Percentiles rank a stretch among this genome's conserved stretches.
Conservation (phyloP, 768 basidiomycete species). For the Podaxis pistillaris region DNA sequence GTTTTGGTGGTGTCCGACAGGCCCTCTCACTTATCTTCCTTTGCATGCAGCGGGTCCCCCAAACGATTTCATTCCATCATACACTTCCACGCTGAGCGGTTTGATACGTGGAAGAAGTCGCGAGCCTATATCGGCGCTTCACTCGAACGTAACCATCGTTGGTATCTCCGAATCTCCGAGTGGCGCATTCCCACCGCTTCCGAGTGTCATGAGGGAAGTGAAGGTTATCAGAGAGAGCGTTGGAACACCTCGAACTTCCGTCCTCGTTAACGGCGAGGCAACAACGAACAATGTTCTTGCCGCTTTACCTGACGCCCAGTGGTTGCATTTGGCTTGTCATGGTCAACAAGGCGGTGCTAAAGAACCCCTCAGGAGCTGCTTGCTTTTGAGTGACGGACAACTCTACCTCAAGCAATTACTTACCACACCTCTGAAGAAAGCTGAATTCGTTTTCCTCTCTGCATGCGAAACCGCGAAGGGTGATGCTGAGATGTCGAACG, state of each 20-base stretch:
- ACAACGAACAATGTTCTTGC: background rate
- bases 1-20: background rate
- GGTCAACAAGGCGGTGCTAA: background rate
- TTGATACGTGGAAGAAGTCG: too few relatives aligned
- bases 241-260: background rate
- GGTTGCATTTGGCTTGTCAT: background rate
- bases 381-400: background rate
- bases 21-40: background rate
- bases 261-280: background rate
- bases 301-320: background rate
- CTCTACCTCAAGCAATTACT: background rate
- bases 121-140: too few relatives aligned
- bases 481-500: background rate
- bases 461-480: background rate
- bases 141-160: too few relatives aligned
- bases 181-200: background rate
- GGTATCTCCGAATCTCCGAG: background rate
- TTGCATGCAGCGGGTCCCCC: too few relatives aligned
- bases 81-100: too few relatives aligned
- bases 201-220: background rate
- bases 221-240: background rate
- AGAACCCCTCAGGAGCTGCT: background rate
- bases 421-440: background rate
- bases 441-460: background rate
- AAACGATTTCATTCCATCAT: too few relatives aligned